Percentiles rank a stretch among this genome's conserved stretches.
These are phyloP conservation scores for Boletales sp. DNA, from an alignment of 768 basidiomycete genomes.

Conservation along the genomic window DNA sequence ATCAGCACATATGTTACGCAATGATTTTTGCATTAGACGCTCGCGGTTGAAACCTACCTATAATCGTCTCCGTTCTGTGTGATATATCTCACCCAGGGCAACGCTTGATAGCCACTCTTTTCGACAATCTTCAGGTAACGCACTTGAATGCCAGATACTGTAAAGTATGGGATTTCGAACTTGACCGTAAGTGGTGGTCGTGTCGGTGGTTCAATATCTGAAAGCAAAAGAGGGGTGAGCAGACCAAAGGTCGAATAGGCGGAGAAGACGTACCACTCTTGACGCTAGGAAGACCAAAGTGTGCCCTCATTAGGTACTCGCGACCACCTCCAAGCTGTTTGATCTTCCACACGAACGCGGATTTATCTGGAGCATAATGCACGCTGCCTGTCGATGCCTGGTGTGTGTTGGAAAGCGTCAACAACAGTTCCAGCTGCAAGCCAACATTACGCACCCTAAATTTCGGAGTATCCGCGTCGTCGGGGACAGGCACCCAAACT, in stretches of 20 bases:
- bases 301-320: conserved; percentile 97
- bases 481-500: conserved; percentile 97
- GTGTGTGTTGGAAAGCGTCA: neutral
- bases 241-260: neutral
- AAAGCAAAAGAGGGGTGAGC: conserved; percentile 26
- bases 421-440: neutral
- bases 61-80: conserved; percentile 92
- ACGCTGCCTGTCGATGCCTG: conserved; percentile 94
- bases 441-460: conserved; percentile 62
- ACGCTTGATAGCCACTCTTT: conserved; percentile 94
- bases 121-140: conserved; percentile 98
- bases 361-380: conserved; percentile 97
- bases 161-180: conserved; percentile 99
- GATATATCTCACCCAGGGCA: conserved; percentile 95
- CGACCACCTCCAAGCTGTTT: conserved; percentile 95
- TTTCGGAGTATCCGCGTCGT: conserved; percentile 96
- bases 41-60: conserved; percentile 46
- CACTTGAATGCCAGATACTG: conserved; percentile 95
- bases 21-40: neutral
- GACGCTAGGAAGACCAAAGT: conserved; percentile 94
- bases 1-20: neutral
- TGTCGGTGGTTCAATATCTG: conserved; percentile 64
- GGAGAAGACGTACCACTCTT: conserved; percentile 63
- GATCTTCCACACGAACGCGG: conserved; percentile 99
- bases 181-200: conserved; percentile 95